A percentile compares a stretch with the other conserved stretches of the same genome.
Conservation (phyloP, 2,329 filamentous ascomycete species). For the Fusarium penzigii region DNA sequence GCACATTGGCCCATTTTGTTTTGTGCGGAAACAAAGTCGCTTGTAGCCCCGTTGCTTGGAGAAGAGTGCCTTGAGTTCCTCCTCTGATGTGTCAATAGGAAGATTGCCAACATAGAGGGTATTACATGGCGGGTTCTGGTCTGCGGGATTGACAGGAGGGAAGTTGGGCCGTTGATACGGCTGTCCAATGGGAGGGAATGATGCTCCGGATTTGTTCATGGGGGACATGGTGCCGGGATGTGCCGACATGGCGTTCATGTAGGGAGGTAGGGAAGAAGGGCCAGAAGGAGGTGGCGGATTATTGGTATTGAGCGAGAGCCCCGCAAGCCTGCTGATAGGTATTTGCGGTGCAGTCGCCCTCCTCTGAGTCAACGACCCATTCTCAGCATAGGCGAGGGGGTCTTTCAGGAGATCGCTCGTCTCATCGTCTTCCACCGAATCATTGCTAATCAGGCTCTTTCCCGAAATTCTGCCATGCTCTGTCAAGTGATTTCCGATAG, state of each 20-base stretch:
- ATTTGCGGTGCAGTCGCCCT: constrained; percentile 73
- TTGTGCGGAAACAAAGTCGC: constrained; percentile 89
- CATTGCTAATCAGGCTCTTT: constrained; percentile 72
- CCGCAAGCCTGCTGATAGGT: constrained; percentile 67
- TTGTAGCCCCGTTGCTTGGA: constrained; percentile 94
- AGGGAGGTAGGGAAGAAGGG: constrained; percentile 55
- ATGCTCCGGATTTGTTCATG: constrained; percentile 38
- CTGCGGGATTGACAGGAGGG: constrained; percentile 88
- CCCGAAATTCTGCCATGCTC: constrained; percentile 62
- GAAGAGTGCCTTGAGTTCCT: constrained; percentile 92
- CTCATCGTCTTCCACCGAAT: constrained; percentile 66
- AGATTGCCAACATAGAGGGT: constrained; percentile 98
- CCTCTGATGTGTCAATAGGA: constrained; percentile 88
- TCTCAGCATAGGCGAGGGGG: constrained; percentile 73
- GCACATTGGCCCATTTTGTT: constrained; percentile 96
- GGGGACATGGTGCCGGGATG: constrained; percentile 57
- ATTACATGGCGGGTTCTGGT: constrained; percentile 97
- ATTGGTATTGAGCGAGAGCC: constrained; percentile 70
- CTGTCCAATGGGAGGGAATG: constrained; percentile 43
- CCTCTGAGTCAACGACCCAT: constrained; percentile 46
- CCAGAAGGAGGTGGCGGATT: constrained; percentile 43
- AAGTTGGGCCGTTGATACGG: constrained; percentile 67
- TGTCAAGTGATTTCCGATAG: constrained; percentile 69
- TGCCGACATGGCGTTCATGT: constrained; percentile 42
- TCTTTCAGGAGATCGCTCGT: constrained; percentile 72